phyloP scores from a whole-genome alignment of 257 asterid species.

The Ajuga chamaepitys region DNA sequence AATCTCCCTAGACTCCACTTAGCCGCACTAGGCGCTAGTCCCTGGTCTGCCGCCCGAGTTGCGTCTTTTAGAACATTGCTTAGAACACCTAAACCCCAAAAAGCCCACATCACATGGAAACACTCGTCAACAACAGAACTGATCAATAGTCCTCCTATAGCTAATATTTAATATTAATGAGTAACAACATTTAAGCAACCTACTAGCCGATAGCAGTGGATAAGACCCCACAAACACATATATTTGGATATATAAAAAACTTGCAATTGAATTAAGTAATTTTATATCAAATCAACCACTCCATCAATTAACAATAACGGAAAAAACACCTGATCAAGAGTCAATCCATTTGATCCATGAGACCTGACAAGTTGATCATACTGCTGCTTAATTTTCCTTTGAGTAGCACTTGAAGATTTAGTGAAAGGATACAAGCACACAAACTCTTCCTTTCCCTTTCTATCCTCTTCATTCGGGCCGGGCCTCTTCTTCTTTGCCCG shows the following conservation, averaged over 20 bases:
- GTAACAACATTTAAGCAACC: neutral
- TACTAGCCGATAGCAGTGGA: neutral
- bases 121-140: neutral
- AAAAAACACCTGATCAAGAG: constrained; percentile 55
- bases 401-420: constrained; percentile 60
- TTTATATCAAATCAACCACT: neutral
- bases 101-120: neutral
- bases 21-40: too few species aligned
- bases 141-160: too few species aligned
- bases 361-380: constrained; percentile 78
- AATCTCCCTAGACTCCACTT: too few species aligned
- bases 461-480: constrained; percentile 40
- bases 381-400: constrained; percentile 70
- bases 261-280: constrained; percentile 5
- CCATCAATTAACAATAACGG: constrained; percentile 1
- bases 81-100: too few species aligned
- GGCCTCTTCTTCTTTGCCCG: constrained; percentile 55
- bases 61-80: too few species aligned
- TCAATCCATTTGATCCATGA: constrained; percentile 62
- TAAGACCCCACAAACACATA: constrained; percentile 1
- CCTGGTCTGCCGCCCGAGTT: too few species aligned
- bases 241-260: constrained; percentile 6
- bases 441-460: constrained; percentile 42
- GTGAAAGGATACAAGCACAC: constrained; percentile 66
- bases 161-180: too few species aligned